Evolutionary conservation across 257 asterid genomes (phyloP).

Genomic region (Petunia axillaris): DNA sequence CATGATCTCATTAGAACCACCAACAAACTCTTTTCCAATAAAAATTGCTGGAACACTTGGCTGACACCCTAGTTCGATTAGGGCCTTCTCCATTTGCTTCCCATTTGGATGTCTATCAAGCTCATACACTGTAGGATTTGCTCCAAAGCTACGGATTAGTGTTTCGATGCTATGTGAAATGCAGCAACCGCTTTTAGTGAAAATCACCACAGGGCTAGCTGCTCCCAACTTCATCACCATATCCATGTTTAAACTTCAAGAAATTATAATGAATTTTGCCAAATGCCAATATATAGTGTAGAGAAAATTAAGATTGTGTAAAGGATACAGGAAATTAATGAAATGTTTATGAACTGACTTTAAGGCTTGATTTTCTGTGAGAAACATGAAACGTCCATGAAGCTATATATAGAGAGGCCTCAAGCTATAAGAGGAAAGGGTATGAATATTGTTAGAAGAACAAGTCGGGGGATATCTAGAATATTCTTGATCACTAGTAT

Average conservation of each 20-base stretch:
- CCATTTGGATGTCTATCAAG: slow-evolving; percentile 7
- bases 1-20: slow-evolving; percentile 20
- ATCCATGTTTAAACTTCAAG: neutral
- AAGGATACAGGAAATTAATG: neutral
- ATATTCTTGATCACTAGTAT: slow-evolving; percentile 1
- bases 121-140: neutral
- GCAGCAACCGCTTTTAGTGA: neutral
- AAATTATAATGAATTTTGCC: too few species aligned
- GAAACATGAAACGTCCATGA: neutral
- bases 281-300: neutral
- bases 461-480: slow-evolving; percentile 1
- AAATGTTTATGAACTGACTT: neutral
- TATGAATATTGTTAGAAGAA: neutral
- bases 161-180: neutral
- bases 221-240: slow-evolving; percentile 9
- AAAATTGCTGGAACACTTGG: slow-evolving; percentile 22
- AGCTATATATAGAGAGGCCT: neutral
- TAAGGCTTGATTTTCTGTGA: neutral
- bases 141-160: neutral
- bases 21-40: slow-evolving; percentile 4
- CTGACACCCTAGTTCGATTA: neutral
- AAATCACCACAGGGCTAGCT: neutral
- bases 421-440: neutral
- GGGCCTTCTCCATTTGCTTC: slow-evolving; percentile 12
- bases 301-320: neutral